Evolutionary conservation across 371 early-diverging fungal species (phyloP).

Genomic region (Mucor irregularis): DNA sequence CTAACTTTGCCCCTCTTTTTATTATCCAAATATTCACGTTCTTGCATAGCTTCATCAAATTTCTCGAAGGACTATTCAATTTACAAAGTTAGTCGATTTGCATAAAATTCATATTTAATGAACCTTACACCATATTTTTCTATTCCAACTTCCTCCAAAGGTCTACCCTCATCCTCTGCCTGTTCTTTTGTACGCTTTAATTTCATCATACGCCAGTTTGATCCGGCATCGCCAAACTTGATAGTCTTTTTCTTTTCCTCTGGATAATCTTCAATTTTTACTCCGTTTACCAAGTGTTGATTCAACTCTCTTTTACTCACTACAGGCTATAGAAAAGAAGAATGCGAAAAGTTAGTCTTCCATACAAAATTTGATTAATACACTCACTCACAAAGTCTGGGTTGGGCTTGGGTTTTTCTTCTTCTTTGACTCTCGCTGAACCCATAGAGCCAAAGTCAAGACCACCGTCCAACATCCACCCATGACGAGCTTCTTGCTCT

Average conservation of each 20-base stretch:
- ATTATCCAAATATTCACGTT: constrained; percentile 65
- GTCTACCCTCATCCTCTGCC: constrained; percentile 67
- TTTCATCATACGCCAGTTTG: constrained; percentile 84
- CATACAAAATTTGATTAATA: not conserved
- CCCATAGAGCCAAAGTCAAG: constrained; percentile 50
- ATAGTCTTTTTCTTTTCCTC: constrained; percentile 30
- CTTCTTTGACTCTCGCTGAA: constrained; percentile 20
- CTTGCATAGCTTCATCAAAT: constrained; percentile 67
- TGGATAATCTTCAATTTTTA: constrained; percentile 50
- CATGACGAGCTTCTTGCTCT: constrained; percentile 33
- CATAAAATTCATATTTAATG: not conserved
- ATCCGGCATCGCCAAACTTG: constrained; percentile 74
- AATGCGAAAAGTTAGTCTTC: not conserved
- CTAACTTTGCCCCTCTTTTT: constrained; percentile 24
- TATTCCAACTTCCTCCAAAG: constrained; percentile 68
- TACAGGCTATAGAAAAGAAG: constrained; percentile 29
- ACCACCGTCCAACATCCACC: constrained; percentile 49
- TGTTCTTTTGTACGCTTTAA: constrained; percentile 69
- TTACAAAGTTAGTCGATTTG: not conserved
- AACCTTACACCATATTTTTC: constrained; percentile 67
- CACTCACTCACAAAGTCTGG: constrained; percentile 36
- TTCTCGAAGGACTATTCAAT: constrained; percentile 58
- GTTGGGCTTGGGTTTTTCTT: constrained; percentile 35
- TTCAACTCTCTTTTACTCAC: constrained; percentile 60
- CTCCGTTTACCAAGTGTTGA: constrained; percentile 44